Base-by-base conservation (phyloP, 139 green algal genomes). In the Picochlorum sp. region DNA sequence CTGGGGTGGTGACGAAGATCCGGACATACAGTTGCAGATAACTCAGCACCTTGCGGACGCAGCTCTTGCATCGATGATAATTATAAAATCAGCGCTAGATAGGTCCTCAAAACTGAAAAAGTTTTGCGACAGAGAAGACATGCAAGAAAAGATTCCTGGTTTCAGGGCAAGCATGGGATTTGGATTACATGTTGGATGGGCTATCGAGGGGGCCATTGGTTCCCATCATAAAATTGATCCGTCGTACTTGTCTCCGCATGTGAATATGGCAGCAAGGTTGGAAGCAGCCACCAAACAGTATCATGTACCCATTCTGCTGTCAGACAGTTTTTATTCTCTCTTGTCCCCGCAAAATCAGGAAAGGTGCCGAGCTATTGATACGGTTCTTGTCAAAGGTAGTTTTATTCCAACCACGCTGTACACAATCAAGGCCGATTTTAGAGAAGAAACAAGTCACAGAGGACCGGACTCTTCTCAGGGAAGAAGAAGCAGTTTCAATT, bases 171-270 rank as follows among this genome's bases (percentile, higher is more conserved):
- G 15, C 45, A 95, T 98, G 89, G 92, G 92, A 21, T 98, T 97
- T 69, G 92, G 92, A 0, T 76, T 98, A 59, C 92, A 98, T 71
- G 81, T 89, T 24, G 85, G 81, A 61, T 98, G 92, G 92, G 90
- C 91, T 51, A 98, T 98, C 56, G 92, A 98, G 73, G 92, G 92
- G 1, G 89, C 90, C 26, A 97, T 97, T 54, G 89, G 92, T 15
- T 92, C 81, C 15, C 84, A 92, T 69, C 87, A 94, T 87, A 98
- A 98, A 81, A 89, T 98, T 32, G 92, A 98, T 61, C 89, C 92
- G 6, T 91, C 80, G 41, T 97, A 97, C 73, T 78, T 98, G 34
- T 95, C 85, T 2, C 92, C 92, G 34, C 93, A 97, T 72, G 92
- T 98, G 50, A 98, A 98, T 84, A 94, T 98, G 81, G 89, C 91